Evolutionary conservation across 192 early-diverging fungal genomes (phyloP), one percentile per base, ranked within the genome.

Genomic region (Martensiomyces pterosporus): DNA sequence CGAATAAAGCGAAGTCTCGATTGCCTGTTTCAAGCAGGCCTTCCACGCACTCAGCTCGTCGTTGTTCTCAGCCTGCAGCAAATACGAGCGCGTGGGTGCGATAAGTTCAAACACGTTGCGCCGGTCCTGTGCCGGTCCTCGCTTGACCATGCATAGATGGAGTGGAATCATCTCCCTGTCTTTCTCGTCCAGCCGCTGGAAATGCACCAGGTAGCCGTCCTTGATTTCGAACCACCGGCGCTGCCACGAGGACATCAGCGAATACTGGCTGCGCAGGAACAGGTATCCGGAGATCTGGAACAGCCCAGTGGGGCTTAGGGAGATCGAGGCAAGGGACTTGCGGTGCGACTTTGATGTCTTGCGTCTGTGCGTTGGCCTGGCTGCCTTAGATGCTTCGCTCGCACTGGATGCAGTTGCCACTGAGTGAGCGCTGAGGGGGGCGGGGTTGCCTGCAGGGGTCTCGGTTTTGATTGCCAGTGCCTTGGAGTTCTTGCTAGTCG

Each of bases 41-140:
- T 89, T 79, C 90, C 90, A 92, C 29, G 86, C 87, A 24, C 69
- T 60, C 69, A 90, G 74, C 17, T 87, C 84, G 18, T 72, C 55
- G 40, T 77, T 61, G 39, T 72, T 85, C 52, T 90, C 87, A 2
- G 90, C 87, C 52, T 92, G 90, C 44, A 92, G 47, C 3, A 84
- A 66, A 47, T 83, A 81, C 7, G 83, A 76, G 23, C 87, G 79
- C 57, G 80, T 83, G 6, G 90, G 88, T 0, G 88, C 85, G 39
- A 92, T 85, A n/a, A 92, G 69, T 38, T 88, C 86, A 76, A 92
- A 92, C 25, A 82, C 80, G 45, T 84, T 85, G 21, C 88, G 79
- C 15, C 88, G 78, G 55, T 92, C 90, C 13, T 76, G 76, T 22
- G 67, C 55, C 26, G 76, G 67, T 5, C 79, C 72, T 0, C 54